Percentiles rank a stretch among this genome's conserved stretches.
Conservation (phyloP, 2,329 filamentous ascomycete genomes). For the Scorias spongiosa region DNA sequence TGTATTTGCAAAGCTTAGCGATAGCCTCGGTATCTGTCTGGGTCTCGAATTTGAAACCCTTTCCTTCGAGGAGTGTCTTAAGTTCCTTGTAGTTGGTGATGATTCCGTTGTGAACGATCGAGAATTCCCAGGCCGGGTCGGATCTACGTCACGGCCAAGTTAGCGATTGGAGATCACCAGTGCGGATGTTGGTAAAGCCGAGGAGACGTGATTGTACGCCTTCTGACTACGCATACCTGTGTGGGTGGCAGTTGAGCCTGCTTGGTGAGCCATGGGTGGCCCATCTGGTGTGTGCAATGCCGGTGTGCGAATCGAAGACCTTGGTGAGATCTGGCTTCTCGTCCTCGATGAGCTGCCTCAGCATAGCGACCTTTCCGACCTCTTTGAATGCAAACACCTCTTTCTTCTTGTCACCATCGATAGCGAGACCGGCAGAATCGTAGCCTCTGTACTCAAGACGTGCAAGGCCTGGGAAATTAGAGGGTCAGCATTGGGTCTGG, state of each 20-base stretch:
- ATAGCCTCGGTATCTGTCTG: slow-evolving; percentile 99
- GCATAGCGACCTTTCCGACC: slow-evolving; percentile 95
- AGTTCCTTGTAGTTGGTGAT: slow-evolving; percentile 99
- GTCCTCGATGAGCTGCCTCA: slow-evolving; percentile 82
- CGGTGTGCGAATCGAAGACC: slow-evolving; percentile 93
- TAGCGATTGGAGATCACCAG: too few species aligned
- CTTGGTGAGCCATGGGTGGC: slow-evolving; percentile 93
- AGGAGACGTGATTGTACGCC: too few species aligned
- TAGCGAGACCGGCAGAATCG: slow-evolving; percentile 87
- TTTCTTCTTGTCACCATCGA: slow-evolving; percentile 98
- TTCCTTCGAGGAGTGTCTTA: slow-evolving; percentile 78
- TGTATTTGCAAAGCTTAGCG: slow-evolving; percentile 95
- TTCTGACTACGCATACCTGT: slow-evolving; percentile 49
- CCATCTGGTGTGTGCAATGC: slow-evolving; percentile 98
- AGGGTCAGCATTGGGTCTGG: slow-evolving; percentile 12
- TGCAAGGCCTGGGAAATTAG: slow-evolving; percentile 52
- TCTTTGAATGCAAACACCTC: slow-evolving; percentile 97
- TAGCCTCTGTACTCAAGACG: slow-evolving; percentile 98
- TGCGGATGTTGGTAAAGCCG: too few species aligned
- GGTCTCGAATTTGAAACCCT: slow-evolving; percentile 98
- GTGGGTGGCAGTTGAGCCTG: slow-evolving; percentile 91
- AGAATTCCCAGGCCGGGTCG: slow-evolving; percentile 89
- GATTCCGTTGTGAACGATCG: slow-evolving; percentile 98
- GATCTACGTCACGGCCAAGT: slow-evolving; percentile 41
- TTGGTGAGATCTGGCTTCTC: slow-evolving; percentile 73